Conservation (phyloP, 495 filamentous ascomycete species). For the Penicillium nucicola region DNA sequence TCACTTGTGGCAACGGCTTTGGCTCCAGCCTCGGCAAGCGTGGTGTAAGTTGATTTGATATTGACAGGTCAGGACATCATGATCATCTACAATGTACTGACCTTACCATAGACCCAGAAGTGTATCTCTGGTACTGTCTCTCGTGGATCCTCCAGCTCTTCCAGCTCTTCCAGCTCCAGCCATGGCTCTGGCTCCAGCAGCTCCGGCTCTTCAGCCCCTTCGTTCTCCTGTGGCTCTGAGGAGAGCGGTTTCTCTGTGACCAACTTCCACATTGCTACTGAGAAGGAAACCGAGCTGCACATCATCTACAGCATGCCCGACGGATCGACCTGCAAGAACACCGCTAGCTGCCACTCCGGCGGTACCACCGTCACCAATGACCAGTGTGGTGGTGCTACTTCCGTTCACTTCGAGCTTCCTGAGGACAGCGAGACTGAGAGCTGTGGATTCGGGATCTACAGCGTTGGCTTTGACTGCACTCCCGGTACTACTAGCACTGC, state of each 20-base stretch:
- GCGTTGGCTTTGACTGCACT: constrained; percentile 77
- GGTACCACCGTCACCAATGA: constrained; percentile 71
- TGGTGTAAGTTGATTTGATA: constrained; percentile 28
- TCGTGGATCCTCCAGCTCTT: constrained; percentile 3
- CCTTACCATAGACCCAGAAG: constrained; percentile 19
- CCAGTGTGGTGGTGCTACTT: constrained; percentile 87
- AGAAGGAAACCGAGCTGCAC: constrained; percentile 72
- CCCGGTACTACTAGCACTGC: constrained; percentile 35
- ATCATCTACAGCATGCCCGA: constrained; percentile 83
- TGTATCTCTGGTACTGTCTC: constrained; percentile 20
- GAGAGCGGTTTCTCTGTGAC: constrained; percentile 70
- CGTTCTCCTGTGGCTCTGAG: constrained; percentile 51
- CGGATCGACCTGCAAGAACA: constrained; percentile 73
- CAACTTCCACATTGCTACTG: constrained; percentile 65
- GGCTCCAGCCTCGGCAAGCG: constrained; percentile 45
- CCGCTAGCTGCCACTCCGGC: constrained; percentile 55
- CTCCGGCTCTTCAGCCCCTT: constrained; percentile 40
- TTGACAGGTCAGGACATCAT: constrained; percentile 16
- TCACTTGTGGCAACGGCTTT: constrained; percentile 57
- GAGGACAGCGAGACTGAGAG: constrained; percentile 43
- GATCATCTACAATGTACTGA: neutral
- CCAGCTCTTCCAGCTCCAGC: constrained; percentile 11
- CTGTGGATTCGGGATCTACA: constrained; percentile 73
- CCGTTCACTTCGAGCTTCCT: constrained; percentile 73
- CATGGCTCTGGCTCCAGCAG: neutral